Evolutionary conservation across 345 rosid species (phyloP), one percentile per base, ranked within the genome.

Genomic region (Dipteronia sinensis): DNA sequence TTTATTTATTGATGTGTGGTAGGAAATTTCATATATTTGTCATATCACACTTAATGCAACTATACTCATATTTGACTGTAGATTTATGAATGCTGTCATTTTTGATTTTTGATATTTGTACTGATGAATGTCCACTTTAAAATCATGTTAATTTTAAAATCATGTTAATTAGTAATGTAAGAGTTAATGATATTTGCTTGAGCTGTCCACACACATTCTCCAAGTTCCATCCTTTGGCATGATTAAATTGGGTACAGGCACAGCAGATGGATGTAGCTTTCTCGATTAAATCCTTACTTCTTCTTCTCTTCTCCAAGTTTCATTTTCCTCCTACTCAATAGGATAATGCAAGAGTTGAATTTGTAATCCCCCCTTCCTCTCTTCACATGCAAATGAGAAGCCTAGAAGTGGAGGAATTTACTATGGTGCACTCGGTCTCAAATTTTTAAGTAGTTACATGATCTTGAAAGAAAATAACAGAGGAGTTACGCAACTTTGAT

Each of bases 51-150:
- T 40, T 56, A 29, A 19, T 56, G 29, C 51, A 56, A 72, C 40
- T 27, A 29, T 46, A n/a, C 13, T 72, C 9, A 58, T 11, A 34
- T 4, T 34, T 53, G 17, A 72, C 53, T 38, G 22, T 72, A 20
- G 49, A 72, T 64, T 56, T 72, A n/a, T 55, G 34, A 61, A 25
- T 59, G 67, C 34, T 61, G 4, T 58, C 63, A 40, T 40, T 40
- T 72, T 69, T 16, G 40, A 51, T 13, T 49, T 10, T 16, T 69
- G 40, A 69, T 16, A 69, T 69, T 25, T 69, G 42, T 61, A 23
- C 42, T 49, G 10, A 25, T 2, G 73, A 49, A 11, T 19, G 42
- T 25, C 13, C 73, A 25, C 38, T 69, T 67, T 17, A 69, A 49
- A 25, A 17, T 7, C n/a, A n/a, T n/a, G n/a, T n/a, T n/a, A n/a